Evolutionary conservation across 164 flowering plant genomes (phyloP).

Genomic region (Nelumbo lutea): DNA sequence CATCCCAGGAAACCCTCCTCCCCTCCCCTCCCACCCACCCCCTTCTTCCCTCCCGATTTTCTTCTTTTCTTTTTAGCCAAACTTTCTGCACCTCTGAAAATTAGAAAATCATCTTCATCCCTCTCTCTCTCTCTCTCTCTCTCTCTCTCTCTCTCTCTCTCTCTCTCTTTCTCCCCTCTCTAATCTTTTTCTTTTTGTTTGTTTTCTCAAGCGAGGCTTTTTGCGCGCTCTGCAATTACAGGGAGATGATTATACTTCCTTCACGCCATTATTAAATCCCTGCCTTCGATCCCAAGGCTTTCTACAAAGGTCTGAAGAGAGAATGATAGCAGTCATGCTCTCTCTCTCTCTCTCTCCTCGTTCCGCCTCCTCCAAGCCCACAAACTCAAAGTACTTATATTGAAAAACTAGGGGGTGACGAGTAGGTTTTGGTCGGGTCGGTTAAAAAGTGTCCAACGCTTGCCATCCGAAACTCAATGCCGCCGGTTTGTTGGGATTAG

Average conservation of each 20-base stretch:
- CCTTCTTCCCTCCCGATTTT: neutral
- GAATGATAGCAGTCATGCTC: conserved; percentile 41
- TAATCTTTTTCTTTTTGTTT: neutral
- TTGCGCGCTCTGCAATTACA: conserved; percentile 44
- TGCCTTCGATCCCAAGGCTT: conserved; percentile 84
- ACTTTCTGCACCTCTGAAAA: conserved; percentile 24
- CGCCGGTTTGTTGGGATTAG: no score
- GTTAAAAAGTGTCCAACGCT: no score
- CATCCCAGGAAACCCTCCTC: neutral
- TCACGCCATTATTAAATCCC: conserved; percentile 41
- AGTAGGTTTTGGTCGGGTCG: no score
- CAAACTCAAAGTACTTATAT: no score
- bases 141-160: no score
- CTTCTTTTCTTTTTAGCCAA: conserved; percentile 15
- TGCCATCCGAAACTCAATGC: no score
- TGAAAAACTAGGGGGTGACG: no score
- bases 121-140: conserved; percentile 1
- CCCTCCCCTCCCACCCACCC: conserved; percentile 18
- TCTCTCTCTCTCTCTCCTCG: conserved; percentile 4
- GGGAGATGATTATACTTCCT: conserved; percentile 50
- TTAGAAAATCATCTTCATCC: conserved; percentile 7
- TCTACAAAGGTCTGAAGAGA: conserved; percentile 30
- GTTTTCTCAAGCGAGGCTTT: conserved; percentile 15
- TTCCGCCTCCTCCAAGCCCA: no score
- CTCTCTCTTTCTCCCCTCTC: no score